Base-by-base conservation (phyloP, 1,284 basidiomycete genomes). In the Apiotrichum laibachii region DNA sequence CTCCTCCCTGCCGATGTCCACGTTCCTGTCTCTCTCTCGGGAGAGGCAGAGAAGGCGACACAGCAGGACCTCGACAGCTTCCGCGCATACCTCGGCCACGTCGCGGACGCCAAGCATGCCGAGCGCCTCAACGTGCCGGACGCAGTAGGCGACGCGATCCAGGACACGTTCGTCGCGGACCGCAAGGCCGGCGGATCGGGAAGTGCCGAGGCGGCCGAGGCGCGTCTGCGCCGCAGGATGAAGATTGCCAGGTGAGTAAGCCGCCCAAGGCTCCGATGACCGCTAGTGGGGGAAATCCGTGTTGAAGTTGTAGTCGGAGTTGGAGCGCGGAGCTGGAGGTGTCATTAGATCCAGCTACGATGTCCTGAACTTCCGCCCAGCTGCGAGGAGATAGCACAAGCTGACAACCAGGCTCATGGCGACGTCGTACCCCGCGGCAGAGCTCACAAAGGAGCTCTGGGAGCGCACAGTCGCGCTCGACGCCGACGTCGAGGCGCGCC, bases 161-260 rank as follows among this genome's bases (percentile, higher is more conserved):
- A 79, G 64, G 67, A 73, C 40, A 63, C 63, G 21, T 79, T 75
- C 52, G 72, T 79, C 6, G 54, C 57, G 6, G 59, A 67, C 21
- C 67, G 77, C 13, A 65, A 66, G 39, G 59, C 58, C 5, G 55
- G 42, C 5, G 63, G 62, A n/a, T 54, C 55, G 0, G 56, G 55
- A 7, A 64, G 56, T 13, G 66, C 62, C 19, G 70, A 71, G 21
- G 65, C 53, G 7, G 70, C 69, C 6, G 69, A 72, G 55, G 69
- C 61, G 12, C 62, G 67, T 7, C 60, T 79, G 50, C 75, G 69
- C 56, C 59, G 73, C 31, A 65, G 75, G 43, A 76, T 79, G 76
- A 70, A 68, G 58, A 64, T 79, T 21, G 77, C 72, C 0, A 60
- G 71, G 66, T 67, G 43, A 55, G 61, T 61, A n/a, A 5, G 39